phyloP scores from a whole-genome alignment of 257 asterid genomes.

The Rauvolfia tetraphylla region DNA sequence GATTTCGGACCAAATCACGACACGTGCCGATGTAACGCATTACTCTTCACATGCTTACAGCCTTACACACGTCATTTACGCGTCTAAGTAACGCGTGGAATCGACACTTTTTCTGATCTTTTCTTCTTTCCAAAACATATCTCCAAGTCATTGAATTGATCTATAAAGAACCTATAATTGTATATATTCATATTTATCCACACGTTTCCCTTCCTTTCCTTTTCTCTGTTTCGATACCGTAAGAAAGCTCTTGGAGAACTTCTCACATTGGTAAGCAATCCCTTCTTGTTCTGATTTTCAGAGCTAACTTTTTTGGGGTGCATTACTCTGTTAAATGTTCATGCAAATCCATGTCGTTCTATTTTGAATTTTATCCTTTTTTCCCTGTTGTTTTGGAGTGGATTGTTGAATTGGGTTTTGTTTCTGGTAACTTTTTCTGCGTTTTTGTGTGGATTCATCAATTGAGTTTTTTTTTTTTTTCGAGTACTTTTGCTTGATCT shows the following conservation, averaged over 20 bases:
- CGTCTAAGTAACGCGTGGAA: constrained; percentile 59
- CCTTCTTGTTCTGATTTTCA: neutral
- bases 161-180: neutral
- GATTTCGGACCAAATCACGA: too few relatives aligned
- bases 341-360: neutral
- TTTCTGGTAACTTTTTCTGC: neutral
- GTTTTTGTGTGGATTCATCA: too few relatives aligned
- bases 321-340: neutral
- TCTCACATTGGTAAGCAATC: neutral
- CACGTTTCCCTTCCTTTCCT: neutral
- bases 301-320: neutral
- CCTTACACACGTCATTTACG: constrained; percentile 50
- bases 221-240: neutral
- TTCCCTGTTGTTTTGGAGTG: neutral
- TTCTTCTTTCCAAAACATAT: neutral
- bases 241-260: neutral
- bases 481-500: neutral
- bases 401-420: neutral
- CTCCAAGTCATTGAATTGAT: neutral
- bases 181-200: neutral
- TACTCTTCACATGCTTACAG: neutral
- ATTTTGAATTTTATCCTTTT: neutral
- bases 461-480: neutral
- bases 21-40: neutral
- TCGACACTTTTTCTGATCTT: neutral